Conservation (phyloP, 2,329 filamentous ascomycete genomes). For the Fusarium sp. region DNA sequence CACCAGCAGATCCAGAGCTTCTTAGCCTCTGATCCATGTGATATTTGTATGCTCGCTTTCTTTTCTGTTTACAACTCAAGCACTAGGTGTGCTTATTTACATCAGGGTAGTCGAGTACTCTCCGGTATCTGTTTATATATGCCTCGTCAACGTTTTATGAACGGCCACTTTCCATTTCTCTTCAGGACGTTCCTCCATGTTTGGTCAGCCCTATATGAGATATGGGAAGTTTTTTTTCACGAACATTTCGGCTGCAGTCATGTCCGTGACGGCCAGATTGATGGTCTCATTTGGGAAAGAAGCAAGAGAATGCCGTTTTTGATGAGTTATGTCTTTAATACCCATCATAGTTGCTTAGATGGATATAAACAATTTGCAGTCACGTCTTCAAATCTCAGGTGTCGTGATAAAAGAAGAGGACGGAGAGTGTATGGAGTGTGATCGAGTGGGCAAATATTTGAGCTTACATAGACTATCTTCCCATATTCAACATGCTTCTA, state of each 20-base stretch:
- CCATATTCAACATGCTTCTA: not conserved
- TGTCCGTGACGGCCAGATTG: not conserved
- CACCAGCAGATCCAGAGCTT: not conserved
- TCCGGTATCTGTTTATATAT: not conserved
- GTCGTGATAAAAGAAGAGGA: not conserved
- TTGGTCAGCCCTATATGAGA: not conserved
- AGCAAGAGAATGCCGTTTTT: not conserved
- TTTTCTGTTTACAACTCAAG: not conserved
- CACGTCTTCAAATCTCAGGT: not conserved
- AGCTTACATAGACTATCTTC: not conserved
- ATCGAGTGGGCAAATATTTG: not conserved
- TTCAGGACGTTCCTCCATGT: not conserved
- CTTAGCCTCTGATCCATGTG: not conserved
- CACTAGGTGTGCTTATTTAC: not conserved
- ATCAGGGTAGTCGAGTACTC: not conserved
- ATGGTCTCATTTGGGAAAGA: not conserved
- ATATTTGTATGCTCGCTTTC: not conserved
- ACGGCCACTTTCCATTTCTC: not conserved
- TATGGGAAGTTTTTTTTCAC: not conserved
- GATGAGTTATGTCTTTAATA: not conserved
- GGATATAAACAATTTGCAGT: not conserved
- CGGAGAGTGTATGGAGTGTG: not conserved
- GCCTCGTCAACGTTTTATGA: not conserved
- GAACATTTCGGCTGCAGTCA: not conserved
- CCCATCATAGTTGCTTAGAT: not conserved